Evolutionary conservation across 768 basidiomycete genomes (phyloP).

Genomic region (Pleurotus sapidus): DNA sequence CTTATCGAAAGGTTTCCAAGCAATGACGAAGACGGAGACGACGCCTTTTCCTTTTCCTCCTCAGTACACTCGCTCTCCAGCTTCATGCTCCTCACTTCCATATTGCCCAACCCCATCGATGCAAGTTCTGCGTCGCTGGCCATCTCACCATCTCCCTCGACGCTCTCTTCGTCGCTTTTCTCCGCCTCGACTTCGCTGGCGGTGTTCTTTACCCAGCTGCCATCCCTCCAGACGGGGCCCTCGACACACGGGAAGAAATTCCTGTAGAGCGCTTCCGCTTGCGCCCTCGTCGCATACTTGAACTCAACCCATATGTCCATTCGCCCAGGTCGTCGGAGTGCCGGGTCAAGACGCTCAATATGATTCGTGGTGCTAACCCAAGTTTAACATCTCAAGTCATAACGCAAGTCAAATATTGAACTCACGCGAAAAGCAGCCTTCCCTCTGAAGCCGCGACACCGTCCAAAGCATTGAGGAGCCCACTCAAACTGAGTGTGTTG

Average conservation of each 20-base stretch:
- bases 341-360: conserved; percentile 86
- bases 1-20: conserved; percentile 2
- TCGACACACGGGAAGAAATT: conserved; percentile 77
- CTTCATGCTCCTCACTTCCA: conserved; percentile 8
- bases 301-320: conserved; percentile 95
- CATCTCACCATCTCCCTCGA: conserved; percentile 27
- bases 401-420: conserved; percentile 14
- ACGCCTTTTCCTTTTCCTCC: conserved; percentile 14
- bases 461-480: conserved; percentile 81
- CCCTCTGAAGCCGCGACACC: conserved; percentile 88
- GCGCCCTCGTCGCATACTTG: conserved; percentile 81
- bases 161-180: conserved; percentile 8
- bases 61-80: conserved; percentile 14
- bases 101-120: conserved; percentile 8
- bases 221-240: conserved; percentile 3
- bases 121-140: conserved; percentile 10
- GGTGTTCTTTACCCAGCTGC: conserved; percentile 2
- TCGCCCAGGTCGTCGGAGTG: conserved; percentile 86
- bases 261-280: conserved; percentile 82
- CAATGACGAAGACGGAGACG: conserved; percentile 27
- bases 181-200: not conserved
- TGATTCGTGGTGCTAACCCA: conserved; percentile 78
- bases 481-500: conserved; percentile 79
- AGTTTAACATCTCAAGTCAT: no score
- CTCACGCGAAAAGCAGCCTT: conserved; percentile 85